A percentile compares a stretch with the other conserved stretches of the same genome.
phyloP scores from a whole-genome alignment of 352 stramenopile species.

The Phytophthora capsici region DNA sequence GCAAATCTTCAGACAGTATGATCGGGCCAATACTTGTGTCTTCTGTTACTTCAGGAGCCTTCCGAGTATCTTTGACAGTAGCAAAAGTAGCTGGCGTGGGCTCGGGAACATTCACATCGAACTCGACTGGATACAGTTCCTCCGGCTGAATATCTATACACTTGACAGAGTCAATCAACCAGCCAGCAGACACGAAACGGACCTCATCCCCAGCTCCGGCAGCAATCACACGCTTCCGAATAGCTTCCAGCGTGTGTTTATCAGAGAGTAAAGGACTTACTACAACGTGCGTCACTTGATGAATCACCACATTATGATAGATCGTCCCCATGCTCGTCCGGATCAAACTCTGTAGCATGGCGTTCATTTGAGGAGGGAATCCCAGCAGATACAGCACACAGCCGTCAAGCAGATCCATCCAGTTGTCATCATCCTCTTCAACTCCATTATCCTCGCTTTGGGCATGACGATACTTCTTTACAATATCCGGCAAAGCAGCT shows the following conservation, averaged over 20 bases:
- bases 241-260: constrained; percentile 31
- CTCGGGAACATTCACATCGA: constrained; percentile 40
- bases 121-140: constrained; percentile 68
- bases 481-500: constrained; percentile 30
- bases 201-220: constrained; percentile 38
- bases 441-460: constrained; percentile 1
- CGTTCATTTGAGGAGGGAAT: constrained; percentile 50
- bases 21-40: constrained; percentile 5
- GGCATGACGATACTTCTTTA: constrained; percentile 32
- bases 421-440: constrained; percentile 20
- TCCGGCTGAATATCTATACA: constrained; percentile 59
- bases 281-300: constrained; percentile 72
- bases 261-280: constrained; percentile 62
- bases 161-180: constrained; percentile 71
- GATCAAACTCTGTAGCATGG: constrained; percentile 54
- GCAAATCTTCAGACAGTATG: constrained; percentile 26
- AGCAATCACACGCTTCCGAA: constrained; percentile 43
- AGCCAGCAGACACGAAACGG: constrained; percentile 65
- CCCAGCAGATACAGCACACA: constrained; percentile 70
- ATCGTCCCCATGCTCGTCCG: constrained; percentile 76
- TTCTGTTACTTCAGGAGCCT: constrained; percentile 1
- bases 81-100: background rate
- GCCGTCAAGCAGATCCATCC: constrained; percentile 70
- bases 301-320: constrained; percentile 61
- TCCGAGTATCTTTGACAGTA: background rate